A percentile compares a stretch with the other conserved stretches of the same genome.
phyloP scores from a whole-genome alignment of 139 green algal genomes.

The Spirogloea muscicola region DNA sequence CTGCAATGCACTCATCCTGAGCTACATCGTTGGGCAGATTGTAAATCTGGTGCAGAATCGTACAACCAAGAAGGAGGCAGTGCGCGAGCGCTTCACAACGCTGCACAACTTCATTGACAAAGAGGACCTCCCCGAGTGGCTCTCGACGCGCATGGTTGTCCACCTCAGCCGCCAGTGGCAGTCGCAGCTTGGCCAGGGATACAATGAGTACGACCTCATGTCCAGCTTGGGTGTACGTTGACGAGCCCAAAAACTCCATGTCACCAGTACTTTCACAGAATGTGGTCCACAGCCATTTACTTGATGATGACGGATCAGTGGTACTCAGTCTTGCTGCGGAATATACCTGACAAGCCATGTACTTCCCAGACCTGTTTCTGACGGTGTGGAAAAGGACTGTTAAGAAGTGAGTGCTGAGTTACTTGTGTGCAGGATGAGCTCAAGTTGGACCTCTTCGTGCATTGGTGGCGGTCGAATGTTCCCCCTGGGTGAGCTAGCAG shows the following conservation, averaged over 20 bases:
- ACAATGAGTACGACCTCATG: neutral
- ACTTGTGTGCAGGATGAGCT: neutral
- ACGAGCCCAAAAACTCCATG: neutral
- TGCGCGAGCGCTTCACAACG: conserved; percentile 4
- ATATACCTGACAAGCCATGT: neutral
- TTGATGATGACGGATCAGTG: too few relatives aligned
- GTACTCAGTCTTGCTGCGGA: too few relatives aligned
- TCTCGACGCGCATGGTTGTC: neutral
- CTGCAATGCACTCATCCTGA: neutral
- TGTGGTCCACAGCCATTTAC: too few relatives aligned
- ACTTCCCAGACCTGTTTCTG: neutral
- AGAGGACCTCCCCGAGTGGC: neutral
- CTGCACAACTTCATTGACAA: neutral
- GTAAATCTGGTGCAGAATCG: neutral
- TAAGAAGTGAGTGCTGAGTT: too few relatives aligned
- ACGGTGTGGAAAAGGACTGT: too few relatives aligned
- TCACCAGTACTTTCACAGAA: too few relatives aligned
- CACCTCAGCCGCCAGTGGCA: neutral
- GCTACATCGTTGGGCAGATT: conserved; percentile 4
- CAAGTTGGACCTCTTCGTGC: neutral
- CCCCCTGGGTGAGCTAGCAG: neutral
- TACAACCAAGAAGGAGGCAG: neutral
- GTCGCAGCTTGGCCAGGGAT: conserved; percentile 1
- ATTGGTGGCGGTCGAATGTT: neutral
- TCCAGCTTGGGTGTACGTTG: neutral